phyloP scores from a whole-genome alignment of 1,284 basidiomycete species.

The Cryptococcus sp. region DNA sequence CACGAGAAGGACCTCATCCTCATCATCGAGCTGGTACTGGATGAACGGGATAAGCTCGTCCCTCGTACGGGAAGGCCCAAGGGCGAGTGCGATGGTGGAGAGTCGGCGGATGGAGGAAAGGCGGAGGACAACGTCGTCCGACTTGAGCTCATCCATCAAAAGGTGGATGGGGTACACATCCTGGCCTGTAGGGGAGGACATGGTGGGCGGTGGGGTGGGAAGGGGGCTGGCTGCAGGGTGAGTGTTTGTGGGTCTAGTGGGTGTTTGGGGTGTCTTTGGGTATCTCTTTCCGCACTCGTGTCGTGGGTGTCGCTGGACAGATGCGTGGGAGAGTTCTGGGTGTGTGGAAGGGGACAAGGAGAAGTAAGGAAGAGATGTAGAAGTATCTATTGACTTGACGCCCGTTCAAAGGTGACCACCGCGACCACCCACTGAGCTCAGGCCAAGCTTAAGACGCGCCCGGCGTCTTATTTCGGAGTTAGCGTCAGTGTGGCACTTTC shows the following conservation, averaged over 20 bases:
- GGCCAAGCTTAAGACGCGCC: too few species aligned
- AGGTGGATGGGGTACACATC: constrained; percentile 47
- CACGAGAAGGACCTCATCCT: constrained; percentile 96
- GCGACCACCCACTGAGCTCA: too few species aligned
- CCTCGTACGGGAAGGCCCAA: constrained; percentile 91
- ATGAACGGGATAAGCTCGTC: constrained; percentile 97
- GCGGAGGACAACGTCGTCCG: constrained; percentile 89
- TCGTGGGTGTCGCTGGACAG: too few species aligned
- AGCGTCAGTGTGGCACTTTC: not conserved
- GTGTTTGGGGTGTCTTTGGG: not conserved
- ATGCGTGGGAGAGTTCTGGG: too few species aligned
- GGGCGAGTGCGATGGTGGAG: constrained; percentile 95
- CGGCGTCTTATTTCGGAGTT: too few species aligned
- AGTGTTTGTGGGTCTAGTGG: not conserved
- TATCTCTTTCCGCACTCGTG: not conserved
- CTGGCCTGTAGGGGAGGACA: constrained; percentile 21
- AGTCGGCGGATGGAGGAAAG: constrained; percentile 97
- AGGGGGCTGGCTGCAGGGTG: not conserved
- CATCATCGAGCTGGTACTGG: constrained; percentile 93
- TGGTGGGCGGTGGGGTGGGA: constrained; percentile 35
- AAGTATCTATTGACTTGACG: not conserved
- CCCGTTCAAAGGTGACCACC: not conserved
- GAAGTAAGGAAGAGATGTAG: not conserved
- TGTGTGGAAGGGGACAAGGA: not conserved
- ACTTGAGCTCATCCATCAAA: constrained; percentile 69